Percentiles rank a stretch among this genome's conserved stretches.
phyloP scores from a whole-genome alignment of 2,329 filamentous ascomycete species.

The Xylariaceae sp. region DNA sequence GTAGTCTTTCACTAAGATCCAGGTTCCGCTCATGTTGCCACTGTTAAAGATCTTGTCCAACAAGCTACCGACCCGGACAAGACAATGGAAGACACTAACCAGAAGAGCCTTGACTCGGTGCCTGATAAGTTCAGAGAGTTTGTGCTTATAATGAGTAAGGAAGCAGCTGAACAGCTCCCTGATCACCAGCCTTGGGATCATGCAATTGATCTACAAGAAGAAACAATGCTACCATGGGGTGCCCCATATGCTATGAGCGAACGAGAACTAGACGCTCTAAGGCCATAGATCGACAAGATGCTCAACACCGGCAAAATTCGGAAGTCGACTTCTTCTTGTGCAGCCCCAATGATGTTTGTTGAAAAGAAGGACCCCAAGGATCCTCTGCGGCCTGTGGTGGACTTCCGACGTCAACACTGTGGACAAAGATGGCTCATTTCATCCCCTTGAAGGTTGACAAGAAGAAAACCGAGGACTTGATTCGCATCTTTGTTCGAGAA shows the following conservation, averaged over 20 bases:
- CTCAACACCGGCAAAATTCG: neutral
- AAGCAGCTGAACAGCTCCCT: neutral
- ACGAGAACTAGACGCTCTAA: neutral
- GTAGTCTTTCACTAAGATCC: too few species aligned
- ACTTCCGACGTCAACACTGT: neutral
- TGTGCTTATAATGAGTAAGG: neutral
- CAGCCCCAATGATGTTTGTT: neutral
- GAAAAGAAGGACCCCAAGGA: neutral
- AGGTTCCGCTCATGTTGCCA: too few species aligned
- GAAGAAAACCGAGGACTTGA: too few species aligned
- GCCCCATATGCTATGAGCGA: neutral
- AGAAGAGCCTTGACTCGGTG: too few species aligned
- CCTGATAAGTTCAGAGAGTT: too few species aligned
- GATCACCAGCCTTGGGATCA: neutral
- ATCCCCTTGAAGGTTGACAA: neutral
- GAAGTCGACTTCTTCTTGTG: neutral
- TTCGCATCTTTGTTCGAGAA: too few species aligned
- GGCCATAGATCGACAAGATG: neutral
- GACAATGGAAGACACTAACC: too few species aligned
- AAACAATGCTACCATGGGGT: neutral
- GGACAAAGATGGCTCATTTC: neutral
- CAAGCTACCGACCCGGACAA: too few species aligned
- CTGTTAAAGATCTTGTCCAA: too few species aligned
- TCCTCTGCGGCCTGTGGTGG: neutral
- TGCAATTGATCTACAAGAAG: neutral